A percentile compares a stretch with the other conserved stretches of the same genome.
phyloP scores from a whole-genome alignment of 305 asterid species.

The Solanum hybrid region DNA sequence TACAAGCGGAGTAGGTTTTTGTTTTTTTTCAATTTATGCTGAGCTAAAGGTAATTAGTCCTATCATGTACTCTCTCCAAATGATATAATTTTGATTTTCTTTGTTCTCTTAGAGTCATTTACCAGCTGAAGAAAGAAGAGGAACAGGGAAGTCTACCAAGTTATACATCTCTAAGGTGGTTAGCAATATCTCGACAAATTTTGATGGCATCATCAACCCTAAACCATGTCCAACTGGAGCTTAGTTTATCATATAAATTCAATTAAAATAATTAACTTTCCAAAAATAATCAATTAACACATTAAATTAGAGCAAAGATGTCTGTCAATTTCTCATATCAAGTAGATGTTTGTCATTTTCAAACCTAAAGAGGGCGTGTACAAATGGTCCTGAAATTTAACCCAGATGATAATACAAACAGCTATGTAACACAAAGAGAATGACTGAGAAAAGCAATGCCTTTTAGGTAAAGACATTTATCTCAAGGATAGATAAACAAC shows the following conservation, averaged over 20 bases:
- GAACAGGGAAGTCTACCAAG: not conserved
- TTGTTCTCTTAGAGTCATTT: not conserved
- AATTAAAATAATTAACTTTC: not conserved
- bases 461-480: not conserved
- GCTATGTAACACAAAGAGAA: not conserved
- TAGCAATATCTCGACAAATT: not conserved
- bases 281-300: not conserved
- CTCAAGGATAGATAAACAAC: not conserved
- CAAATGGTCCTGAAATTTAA: not conserved
- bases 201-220: not conserved
- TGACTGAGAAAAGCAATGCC: not conserved
- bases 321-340: not conserved
- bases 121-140: not conserved
- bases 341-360: not conserved
- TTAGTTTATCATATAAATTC: not conserved
- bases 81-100: not conserved
- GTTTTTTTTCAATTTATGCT: not conserved
- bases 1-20: not conserved
- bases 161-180: not conserved
- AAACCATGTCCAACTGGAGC: not conserved
- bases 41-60: not conserved
- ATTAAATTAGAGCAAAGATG: not conserved
- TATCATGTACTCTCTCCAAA: not conserved
- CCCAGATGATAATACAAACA: not conserved
- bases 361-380: not conserved